Percentiles rank a stretch among this genome's conserved stretches.
phyloP scores from a whole-genome alignment of 768 basidiomycete genomes.

The Gymnopilus junonius region DNA sequence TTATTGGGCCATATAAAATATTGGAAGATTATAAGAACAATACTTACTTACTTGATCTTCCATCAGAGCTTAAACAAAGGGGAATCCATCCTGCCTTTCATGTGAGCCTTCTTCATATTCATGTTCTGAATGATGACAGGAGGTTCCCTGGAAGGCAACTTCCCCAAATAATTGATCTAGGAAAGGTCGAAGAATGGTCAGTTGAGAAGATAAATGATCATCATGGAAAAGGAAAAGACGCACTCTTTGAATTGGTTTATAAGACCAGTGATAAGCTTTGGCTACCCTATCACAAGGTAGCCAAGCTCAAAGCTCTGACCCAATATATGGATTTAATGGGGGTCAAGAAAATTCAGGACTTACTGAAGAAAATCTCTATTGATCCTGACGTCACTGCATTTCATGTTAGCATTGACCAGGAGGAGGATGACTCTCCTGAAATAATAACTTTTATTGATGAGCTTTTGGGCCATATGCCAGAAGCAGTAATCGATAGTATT shows the following conservation, averaged over 20 bases:
- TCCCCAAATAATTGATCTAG: not conserved
- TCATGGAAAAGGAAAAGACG: constrained; percentile 1
- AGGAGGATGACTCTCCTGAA: not conserved
- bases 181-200: constrained; percentile 5
- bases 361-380: constrained; percentile 20
- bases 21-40: constrained; percentile 13
- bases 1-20: constrained; percentile 33
- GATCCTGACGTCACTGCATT: not conserved
- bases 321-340: not conserved
- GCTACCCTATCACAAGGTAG: not conserved
- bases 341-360: no score
- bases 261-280: not conserved
- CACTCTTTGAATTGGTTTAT: not conserved
- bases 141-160: constrained; percentile 2
- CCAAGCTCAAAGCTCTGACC: not conserved
- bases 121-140: constrained; percentile 35
- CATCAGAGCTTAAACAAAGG: constrained; percentile 26
- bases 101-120: constrained; percentile 27
- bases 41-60: constrained; percentile 27
- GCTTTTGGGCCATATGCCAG: not conserved
- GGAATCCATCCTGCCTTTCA: no score
- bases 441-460: not conserved
- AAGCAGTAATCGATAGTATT: not conserved
- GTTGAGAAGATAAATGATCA: not conserved
- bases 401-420: not conserved